Percentiles rank a stretch among this genome's conserved stretches.
Conservation (phyloP, 495 filamentous ascomycete species). For the Bombardia bombarda region DNA sequence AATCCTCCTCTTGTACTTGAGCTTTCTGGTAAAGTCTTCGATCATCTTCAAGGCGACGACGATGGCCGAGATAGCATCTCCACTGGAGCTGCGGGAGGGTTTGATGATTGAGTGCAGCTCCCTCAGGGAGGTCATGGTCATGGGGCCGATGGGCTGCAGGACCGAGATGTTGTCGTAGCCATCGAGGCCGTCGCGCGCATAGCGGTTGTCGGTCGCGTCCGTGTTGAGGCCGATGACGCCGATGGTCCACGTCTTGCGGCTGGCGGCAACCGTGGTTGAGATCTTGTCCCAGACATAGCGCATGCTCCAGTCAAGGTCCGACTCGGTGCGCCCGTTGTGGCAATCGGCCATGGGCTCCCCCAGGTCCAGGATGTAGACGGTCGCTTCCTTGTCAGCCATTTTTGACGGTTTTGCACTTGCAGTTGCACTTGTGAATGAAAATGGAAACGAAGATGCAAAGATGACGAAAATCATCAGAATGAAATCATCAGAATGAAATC, state of each 20-base stretch:
- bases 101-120: slow-evolving; percentile 54
- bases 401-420: too few relatives aligned
- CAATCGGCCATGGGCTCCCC: slow-evolving; percentile 74
- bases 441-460: background rate
- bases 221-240: slow-evolving; percentile 81
- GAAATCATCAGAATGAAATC: background rate
- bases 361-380: slow-evolving; percentile 85
- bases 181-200: slow-evolving; percentile 44
- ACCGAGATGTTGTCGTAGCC: slow-evolving; percentile 74
- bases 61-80: slow-evolving; percentile 82
- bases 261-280: slow-evolving; percentile 70
- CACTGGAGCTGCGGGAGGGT: slow-evolving; percentile 48
- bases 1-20: slow-evolving; percentile 83
- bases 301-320: slow-evolving; percentile 85
- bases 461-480: background rate
- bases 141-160: slow-evolving; percentile 59
- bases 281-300: slow-evolving; percentile 96
- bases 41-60: slow-evolving; percentile 86
- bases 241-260: slow-evolving; percentile 70
- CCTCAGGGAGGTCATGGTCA: slow-evolving; percentile 63
- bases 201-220: slow-evolving; percentile 64
- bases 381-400: slow-evolving; percentile 96
- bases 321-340: slow-evolving; percentile 63
- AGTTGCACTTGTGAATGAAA: background rate
- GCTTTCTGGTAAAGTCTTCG: slow-evolving; percentile 65